A percentile compares a stretch with the other conserved stretches of the same genome.
phyloP scores from a whole-genome alignment of 305 asterid genomes.

The Fraxinus paxiana region DNA sequence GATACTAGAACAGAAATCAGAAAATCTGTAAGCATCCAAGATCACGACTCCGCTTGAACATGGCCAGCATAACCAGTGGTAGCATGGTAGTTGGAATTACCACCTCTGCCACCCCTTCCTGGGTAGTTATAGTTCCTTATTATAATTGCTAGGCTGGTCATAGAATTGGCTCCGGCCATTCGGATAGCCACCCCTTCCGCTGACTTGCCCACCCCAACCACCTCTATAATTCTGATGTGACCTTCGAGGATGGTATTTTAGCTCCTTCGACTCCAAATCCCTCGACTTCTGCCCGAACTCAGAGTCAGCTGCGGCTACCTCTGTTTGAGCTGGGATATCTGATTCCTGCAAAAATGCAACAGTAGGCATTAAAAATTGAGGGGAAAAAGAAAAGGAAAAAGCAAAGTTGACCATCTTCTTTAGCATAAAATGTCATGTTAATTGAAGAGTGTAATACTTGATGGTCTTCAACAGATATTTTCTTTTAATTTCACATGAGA shows the following conservation, averaged over 20 bases:
- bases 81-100: slow-evolving; percentile 27
- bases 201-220: slow-evolving; percentile 22
- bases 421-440: background rate
- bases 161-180: slow-evolving; percentile 38
- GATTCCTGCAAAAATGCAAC: background rate
- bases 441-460: slow-evolving; percentile 34
- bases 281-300: slow-evolving; percentile 25
- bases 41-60: slow-evolving; percentile 31
- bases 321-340: slow-evolving; percentile 25
- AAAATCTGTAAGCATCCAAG: background rate
- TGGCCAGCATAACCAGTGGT: slow-evolving; percentile 29
- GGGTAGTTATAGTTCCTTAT: slow-evolving; percentile 33
- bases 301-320: slow-evolving; percentile 24
- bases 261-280: slow-evolving; percentile 30
- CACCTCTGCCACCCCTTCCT: slow-evolving; percentile 54
- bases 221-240: slow-evolving; percentile 28
- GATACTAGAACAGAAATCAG: background rate
- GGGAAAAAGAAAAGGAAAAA: background rate
- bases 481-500: slow-evolving; percentile 21
- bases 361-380: background rate
- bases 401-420: background rate
- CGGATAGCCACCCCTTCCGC: slow-evolving; percentile 34
- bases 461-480: slow-evolving; percentile 28
- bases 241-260: slow-evolving; percentile 12
- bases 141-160: slow-evolving; percentile 39